A percentile compares a stretch with the other conserved stretches of the same genome.
These are phyloP conservation scores for Lipomyces japonicus DNA, from an alignment of 805 yeast genomes.

Conservation along the genomic window DNA sequence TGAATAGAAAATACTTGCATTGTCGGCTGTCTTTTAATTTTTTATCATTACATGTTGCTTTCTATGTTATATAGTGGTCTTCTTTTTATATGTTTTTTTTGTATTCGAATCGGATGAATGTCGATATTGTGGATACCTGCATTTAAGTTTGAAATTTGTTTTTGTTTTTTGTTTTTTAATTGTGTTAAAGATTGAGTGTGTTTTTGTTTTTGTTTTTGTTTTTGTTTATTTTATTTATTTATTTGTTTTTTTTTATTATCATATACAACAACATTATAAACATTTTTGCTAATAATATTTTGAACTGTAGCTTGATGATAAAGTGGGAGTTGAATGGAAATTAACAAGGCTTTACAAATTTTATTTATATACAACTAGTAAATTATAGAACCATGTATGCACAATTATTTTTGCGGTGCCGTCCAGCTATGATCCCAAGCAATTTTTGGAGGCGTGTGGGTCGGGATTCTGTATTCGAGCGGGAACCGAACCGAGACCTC, in stretches of 20 bases:
- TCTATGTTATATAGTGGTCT: not conserved
- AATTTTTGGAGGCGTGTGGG: constrained; percentile 78
- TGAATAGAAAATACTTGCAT: not conserved
- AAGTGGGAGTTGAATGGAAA: not conserved
- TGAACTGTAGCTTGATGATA: not conserved
- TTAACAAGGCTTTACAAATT: not conserved
- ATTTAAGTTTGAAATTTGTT: not conserved
- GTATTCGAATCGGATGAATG: too few species aligned
- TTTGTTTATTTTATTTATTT: constrained; percentile 7
- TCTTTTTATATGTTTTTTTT: not conserved
- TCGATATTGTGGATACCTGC: too few species aligned
- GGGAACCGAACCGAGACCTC: constrained; percentile 67
- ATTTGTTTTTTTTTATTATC: constrained; percentile 5
- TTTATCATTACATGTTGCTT: not conserved
- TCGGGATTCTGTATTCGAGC: constrained; percentile 79
- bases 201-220: not conserved
- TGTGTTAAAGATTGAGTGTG: too few species aligned
- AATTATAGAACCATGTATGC: not conserved
- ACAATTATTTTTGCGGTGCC: constrained; percentile 14
- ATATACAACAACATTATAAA: not conserved
- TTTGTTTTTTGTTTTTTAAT: constrained; percentile 1
- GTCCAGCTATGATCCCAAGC: constrained; percentile 63
- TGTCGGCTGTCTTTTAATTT: not conserved
- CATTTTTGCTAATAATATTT: not conserved
- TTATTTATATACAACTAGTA: too few species aligned